Evolutionary conservation across 495 filamentous ascomycete genomes (phyloP).

Genomic region (Penicillium coffeae): DNA sequence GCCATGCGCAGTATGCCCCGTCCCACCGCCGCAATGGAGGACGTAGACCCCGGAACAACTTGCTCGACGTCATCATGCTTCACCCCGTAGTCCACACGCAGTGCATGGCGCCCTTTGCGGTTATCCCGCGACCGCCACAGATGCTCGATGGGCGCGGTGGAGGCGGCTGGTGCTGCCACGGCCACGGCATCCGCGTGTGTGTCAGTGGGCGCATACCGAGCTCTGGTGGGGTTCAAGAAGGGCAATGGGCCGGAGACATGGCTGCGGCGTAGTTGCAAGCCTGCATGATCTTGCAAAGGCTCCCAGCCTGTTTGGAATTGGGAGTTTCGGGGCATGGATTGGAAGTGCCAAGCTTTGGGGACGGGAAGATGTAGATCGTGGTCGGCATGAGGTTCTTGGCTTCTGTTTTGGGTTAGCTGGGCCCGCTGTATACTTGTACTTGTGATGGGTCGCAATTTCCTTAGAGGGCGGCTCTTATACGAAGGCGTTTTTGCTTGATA

Average conservation of each 20-base stretch:
- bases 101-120: slow-evolving; percentile 63
- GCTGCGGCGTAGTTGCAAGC: slow-evolving; percentile 5
- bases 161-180: slow-evolving; percentile 3
- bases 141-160: slow-evolving; percentile 25
- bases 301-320: slow-evolving; percentile 17
- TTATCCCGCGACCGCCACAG: slow-evolving; percentile 66
- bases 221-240: slow-evolving; percentile 23
- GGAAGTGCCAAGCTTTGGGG: neutral
- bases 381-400: neutral
- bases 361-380: neutral
- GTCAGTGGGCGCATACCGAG: slow-evolving; percentile 8
- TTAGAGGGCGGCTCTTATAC: too few relatives aligned
- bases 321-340: slow-evolving; percentile 16
- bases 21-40: slow-evolving; percentile 32
- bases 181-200: neutral
- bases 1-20: slow-evolving; percentile 53
- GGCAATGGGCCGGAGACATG: slow-evolving; percentile 20
- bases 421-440: neutral
- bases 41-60: slow-evolving; percentile 41
- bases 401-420: neutral
- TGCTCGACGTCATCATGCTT: slow-evolving; percentile 18
- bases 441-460: too few relatives aligned
- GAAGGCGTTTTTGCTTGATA: too few relatives aligned
- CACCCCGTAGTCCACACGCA: slow-evolving; percentile 39
- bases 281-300: slow-evolving; percentile 12